A percentile compares a stretch with the other conserved stretches of the same genome.
phyloP scores from a whole-genome alignment of 177 flowering plant species.

The Vitis hybrid region DNA sequence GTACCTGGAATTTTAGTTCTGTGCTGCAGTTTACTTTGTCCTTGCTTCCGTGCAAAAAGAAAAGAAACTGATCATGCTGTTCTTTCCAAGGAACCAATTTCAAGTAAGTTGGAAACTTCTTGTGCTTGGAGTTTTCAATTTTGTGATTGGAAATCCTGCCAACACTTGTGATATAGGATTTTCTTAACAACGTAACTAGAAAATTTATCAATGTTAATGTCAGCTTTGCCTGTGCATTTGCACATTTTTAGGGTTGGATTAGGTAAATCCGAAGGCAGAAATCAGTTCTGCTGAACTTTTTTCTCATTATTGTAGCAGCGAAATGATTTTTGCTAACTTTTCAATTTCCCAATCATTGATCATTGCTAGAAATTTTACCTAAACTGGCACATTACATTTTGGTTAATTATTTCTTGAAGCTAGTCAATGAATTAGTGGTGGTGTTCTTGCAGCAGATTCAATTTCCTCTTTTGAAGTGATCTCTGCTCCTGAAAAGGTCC shows the following conservation, averaged over 20 bases:
- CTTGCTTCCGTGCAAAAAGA: conserved; percentile 61
- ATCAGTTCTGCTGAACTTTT: background rate
- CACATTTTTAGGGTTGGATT: background rate
- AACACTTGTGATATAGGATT: background rate
- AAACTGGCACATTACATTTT: background rate
- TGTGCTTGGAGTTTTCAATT: background rate
- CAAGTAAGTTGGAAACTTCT: conserved; percentile 53
- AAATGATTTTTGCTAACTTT: background rate
- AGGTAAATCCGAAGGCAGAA: background rate
- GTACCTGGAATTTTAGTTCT: conserved; percentile 50
- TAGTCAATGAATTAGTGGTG: background rate
- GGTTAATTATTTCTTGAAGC: background rate
- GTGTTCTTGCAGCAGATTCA: conserved; percentile 59
- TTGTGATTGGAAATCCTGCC: background rate
- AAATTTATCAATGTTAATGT: background rate
- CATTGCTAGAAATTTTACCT: background rate
- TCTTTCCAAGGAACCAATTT: conserved; percentile 50
- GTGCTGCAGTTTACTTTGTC: conserved; percentile 63
- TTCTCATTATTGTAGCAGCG: background rate
- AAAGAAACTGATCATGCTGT: conserved; percentile 42
- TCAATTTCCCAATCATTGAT: too few species aligned
- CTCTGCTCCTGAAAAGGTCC: conserved; percentile 47
- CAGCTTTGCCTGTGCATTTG: background rate
- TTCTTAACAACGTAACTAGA: background rate
- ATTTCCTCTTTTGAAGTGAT: conserved; percentile 46